These are phyloP conservation scores for Neostapfia colusana DNA, from an alignment of 176 grass and related monocot genomes.

Conservation along the genomic window DNA sequence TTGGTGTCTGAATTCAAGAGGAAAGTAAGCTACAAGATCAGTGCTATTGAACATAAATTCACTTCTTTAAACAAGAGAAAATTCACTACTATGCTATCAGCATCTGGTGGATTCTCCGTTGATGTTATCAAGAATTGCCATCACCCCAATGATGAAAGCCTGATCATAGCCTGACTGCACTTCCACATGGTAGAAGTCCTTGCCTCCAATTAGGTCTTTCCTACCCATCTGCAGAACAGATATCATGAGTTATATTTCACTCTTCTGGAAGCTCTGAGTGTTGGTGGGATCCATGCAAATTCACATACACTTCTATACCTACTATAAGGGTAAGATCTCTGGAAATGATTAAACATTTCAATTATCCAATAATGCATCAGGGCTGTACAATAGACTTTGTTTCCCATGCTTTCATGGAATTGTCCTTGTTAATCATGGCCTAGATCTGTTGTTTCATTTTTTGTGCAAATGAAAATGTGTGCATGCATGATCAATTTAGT, in stretches of 20 bases:
- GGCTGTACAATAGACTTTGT: background rate
- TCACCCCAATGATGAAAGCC: constrained; percentile 77
- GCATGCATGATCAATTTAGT: constrained; percentile 23
- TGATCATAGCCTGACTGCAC: constrained; percentile 77
- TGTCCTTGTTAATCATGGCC: constrained; percentile 25
- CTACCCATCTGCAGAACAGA: constrained; percentile 55
- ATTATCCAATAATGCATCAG: background rate
- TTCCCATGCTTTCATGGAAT: constrained; percentile 23
- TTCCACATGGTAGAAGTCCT: constrained; percentile 78
- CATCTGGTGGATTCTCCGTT: constrained; percentile 91
- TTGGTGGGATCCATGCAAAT: constrained; percentile 9
- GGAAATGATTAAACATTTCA: constrained; percentile 1
- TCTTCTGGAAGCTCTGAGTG: constrained; percentile 19
- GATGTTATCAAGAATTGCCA: constrained; percentile 90
- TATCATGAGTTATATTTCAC: constrained; percentile 34
- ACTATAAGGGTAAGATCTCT: constrained; percentile 4
- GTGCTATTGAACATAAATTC: constrained; percentile 18
- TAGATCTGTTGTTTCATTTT: background rate
- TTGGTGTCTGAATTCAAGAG: constrained; percentile 10
- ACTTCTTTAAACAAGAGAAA: constrained; percentile 12
- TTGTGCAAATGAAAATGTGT: background rate
- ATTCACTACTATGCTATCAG: constrained; percentile 35
- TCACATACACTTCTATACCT: background rate
- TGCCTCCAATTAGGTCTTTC: constrained; percentile 53
- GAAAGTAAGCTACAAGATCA: constrained; percentile 24